Percentiles rank a stretch among this genome's conserved stretches.
Evolutionary conservation across 495 filamentous ascomycete species (phyloP).

Genomic region (Penicillium bovifimosum): DNA sequence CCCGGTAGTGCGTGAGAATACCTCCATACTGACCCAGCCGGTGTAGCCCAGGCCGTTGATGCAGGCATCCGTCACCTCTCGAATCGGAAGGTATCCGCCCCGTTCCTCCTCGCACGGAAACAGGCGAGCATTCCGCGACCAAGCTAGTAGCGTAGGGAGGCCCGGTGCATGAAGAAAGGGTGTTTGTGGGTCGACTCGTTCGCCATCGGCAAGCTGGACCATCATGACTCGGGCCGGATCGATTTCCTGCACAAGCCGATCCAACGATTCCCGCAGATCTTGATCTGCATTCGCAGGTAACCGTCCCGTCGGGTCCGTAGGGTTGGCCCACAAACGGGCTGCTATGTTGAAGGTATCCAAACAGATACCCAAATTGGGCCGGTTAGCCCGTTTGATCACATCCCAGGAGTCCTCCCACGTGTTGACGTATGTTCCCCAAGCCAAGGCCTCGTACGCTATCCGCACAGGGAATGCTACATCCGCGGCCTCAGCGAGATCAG

Average conservation of each 20-base stretch:
- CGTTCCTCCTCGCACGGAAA: conserved; percentile 61
- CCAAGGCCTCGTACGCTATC: conserved; percentile 64
- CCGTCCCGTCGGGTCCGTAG: conserved; percentile 43
- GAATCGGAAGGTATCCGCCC: conserved; percentile 60
- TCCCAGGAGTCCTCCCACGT: conserved; percentile 68
- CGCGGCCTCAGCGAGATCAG: conserved; percentile 56
- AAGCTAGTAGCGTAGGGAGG: conserved; percentile 37
- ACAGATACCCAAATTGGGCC: conserved; percentile 66
- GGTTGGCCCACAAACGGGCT: conserved; percentile 62
- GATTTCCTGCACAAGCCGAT: conserved; percentile 47
- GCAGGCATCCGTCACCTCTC: conserved; percentile 45
- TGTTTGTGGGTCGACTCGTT: conserved; percentile 38
- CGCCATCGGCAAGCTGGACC: conserved; percentile 68
- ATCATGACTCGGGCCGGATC: conserved; percentile 61
- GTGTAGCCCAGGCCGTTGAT: conserved; percentile 57
- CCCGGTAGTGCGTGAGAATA: conserved; percentile 59
- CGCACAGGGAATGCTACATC: conserved; percentile 55
- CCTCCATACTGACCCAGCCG: conserved; percentile 69
- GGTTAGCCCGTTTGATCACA: conserved; percentile 53
- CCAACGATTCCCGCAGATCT: conserved; percentile 48
- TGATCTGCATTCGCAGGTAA: conserved; percentile 44
- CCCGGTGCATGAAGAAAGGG: conserved; percentile 14
- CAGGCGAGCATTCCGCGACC: conserved; percentile 65
- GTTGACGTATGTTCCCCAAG: conserved; percentile 64
- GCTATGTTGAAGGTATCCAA: conserved; percentile 75